These are phyloP conservation scores for Russula vinacea DNA, from an alignment of 768 basidiomycete genomes.

Conservation along the genomic window DNA sequence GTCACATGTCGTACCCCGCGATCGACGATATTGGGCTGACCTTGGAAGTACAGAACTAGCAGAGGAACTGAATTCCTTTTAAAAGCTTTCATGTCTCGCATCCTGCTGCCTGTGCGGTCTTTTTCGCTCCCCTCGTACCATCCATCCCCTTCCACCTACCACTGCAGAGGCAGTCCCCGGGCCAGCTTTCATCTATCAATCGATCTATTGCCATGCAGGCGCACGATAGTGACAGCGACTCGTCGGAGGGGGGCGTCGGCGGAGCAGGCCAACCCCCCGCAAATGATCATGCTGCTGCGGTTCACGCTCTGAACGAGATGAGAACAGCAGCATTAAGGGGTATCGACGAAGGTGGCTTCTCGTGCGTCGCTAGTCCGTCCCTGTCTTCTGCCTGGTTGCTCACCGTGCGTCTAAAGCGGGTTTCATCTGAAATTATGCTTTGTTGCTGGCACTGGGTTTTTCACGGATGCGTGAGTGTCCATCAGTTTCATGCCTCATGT, in stretches of 20 bases:
- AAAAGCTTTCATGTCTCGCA: not conserved
- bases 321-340: slow-evolving; percentile 78
- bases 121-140: not conserved
- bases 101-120: not conserved
- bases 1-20: too few species aligned
- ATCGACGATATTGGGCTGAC: too few species aligned
- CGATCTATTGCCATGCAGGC: not conserved
- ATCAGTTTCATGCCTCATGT: not conserved
- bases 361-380: slow-evolving; percentile 44
- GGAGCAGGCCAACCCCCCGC: not conserved
- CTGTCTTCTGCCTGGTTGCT: not conserved
- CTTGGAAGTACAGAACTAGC: too few species aligned
- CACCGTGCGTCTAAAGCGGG: slow-evolving; percentile 34
- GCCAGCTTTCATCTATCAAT: not conserved
- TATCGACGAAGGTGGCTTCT: slow-evolving; percentile 83
- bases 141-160: not conserved
- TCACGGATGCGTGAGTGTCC: slow-evolving; percentile 70
- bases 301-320: slow-evolving; percentile 53
- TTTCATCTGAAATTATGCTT: slow-evolving; percentile 49
- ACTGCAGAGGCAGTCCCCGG: not conserved
- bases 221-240: not conserved
- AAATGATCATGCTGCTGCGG: not conserved
- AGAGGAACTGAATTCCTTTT: not conserved
- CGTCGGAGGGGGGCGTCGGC: not conserved
- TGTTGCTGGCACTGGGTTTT: slow-evolving; percentile 79